Evolutionary conservation across 257 asterid species (phyloP).

Genomic region (Eucommia ulmoides): DNA sequence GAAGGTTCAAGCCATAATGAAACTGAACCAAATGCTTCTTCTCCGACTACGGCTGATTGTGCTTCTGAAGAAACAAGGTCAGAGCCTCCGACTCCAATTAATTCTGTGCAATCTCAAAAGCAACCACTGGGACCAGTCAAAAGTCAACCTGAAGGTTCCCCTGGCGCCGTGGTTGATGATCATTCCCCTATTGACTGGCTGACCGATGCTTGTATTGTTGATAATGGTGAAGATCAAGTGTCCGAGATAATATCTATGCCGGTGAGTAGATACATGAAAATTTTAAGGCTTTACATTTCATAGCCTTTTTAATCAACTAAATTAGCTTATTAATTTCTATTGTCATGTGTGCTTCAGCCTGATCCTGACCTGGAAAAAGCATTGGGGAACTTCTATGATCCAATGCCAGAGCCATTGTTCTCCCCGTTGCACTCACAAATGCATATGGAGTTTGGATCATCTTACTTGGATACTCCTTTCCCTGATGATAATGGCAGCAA

Average conservation of each 20-base stretch:
- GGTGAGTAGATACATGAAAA: slow-evolving; percentile 6
- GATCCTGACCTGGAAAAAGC: slow-evolving; percentile 50
- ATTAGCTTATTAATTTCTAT: not conserved
- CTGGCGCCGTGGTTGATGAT: not conserved
- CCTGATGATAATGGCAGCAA: slow-evolving; percentile 13
- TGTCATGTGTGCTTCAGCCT: slow-evolving; percentile 28
- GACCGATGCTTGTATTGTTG: slow-evolving; percentile 22
- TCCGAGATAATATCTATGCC: slow-evolving; percentile 14
- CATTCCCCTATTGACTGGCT: not conserved
- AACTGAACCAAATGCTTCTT: slow-evolving; percentile 26
- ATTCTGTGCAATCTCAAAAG: no score
- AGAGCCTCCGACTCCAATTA: slow-evolving; percentile 31
- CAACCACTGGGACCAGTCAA: not conserved
- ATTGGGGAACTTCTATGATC: slow-evolving; percentile 27
- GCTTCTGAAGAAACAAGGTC: slow-evolving; percentile 40
- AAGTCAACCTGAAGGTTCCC: not conserved
- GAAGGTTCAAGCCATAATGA: no score
- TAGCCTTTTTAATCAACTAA: not conserved
- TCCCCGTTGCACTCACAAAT: slow-evolving; percentile 64
- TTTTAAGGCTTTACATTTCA: not conserved
- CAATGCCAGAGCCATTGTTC: slow-evolving; percentile 24
- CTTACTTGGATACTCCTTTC: slow-evolving; percentile 18
- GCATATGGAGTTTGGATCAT: slow-evolving; percentile 52
- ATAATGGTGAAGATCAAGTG: slow-evolving; percentile 15
- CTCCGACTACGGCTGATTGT: slow-evolving; percentile 32